Conservation (phyloP, 2,329 filamentous ascomycete species). For the Proliferodiscus dingleyae region DNA sequence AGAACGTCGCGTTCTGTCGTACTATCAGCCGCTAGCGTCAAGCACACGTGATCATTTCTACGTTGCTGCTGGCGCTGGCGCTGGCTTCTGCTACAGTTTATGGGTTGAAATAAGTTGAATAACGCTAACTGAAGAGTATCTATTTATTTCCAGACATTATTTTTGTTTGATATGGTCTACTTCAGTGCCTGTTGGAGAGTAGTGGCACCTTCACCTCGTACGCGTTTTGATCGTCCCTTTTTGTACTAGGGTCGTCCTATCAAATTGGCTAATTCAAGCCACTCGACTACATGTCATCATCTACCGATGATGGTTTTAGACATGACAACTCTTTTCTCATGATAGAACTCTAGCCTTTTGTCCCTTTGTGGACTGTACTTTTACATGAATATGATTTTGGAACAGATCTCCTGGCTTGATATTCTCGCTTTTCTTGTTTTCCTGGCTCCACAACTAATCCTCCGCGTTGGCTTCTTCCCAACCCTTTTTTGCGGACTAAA, state of each 20-base stretch:
- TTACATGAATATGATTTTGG: slow-evolving; percentile 57
- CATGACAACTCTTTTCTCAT: background rate
- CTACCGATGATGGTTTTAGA: background rate
- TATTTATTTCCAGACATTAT: too few species aligned
- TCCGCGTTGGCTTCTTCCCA: slow-evolving; percentile 58
- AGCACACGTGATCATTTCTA: background rate
- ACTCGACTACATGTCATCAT: slow-evolving; percentile 2
- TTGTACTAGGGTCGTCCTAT: background rate
- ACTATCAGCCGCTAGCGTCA: background rate
- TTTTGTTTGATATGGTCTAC: too few species aligned
- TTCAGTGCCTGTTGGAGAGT: too few species aligned
- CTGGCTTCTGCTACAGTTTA: too few species aligned
- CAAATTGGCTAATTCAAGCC: background rate
- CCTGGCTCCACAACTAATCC: slow-evolving; percentile 65
- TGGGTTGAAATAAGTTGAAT: too few species aligned
- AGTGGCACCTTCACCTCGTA: too few species aligned
- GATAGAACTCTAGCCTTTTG: background rate
- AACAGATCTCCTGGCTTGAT: slow-evolving; percentile 70
- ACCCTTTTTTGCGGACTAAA: slow-evolving; percentile 54
- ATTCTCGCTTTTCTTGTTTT: slow-evolving; percentile 68
- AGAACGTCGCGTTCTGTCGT: background rate
- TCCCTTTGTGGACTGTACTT: background rate
- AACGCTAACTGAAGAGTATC: too few species aligned
- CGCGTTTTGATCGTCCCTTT: background rate
- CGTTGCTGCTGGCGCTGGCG: too few species aligned